Percentiles rank a stretch among this genome's conserved stretches.
Conservation (phyloP, 768 basidiomycete species). For the Hypsizygus marmoreus region DNA sequence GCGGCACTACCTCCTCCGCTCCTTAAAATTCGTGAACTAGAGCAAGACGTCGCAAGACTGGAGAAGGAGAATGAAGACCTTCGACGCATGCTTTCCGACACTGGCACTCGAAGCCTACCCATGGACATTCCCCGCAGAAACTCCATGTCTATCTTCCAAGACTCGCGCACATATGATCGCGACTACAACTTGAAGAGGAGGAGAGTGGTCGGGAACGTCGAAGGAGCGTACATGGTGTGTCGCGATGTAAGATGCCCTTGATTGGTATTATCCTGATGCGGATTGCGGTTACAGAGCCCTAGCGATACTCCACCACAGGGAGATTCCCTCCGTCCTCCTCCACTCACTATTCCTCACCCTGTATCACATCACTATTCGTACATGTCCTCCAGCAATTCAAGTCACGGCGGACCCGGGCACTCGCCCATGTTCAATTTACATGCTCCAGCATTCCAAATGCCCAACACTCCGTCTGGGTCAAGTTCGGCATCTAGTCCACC, state of each 20-base stretch:
- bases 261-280: background rate
- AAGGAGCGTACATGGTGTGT: conserved; percentile 57
- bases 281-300: conserved; percentile 36
- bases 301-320: conserved; percentile 47
- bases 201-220: conserved; percentile 50
- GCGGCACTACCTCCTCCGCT: conserved; percentile 71
- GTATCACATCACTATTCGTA: conserved; percentile 53
- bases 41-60: conserved; percentile 75
- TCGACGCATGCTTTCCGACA: conserved; percentile 62
- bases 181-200: conserved; percentile 66
- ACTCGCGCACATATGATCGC: conserved; percentile 52
- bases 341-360: conserved; percentile 64
- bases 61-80: conserved; percentile 75
- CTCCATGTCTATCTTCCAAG: conserved; percentile 48
- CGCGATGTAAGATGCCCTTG: background rate
- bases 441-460: conserved; percentile 62
- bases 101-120: conserved; percentile 34
- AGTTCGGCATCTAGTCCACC: conserved; percentile 76
- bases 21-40: conserved; percentile 77
- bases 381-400: conserved; percentile 38
- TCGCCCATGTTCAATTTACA: conserved; percentile 55
- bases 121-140: conserved; percentile 50
- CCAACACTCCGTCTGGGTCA: conserved; percentile 71
- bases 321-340: conserved; percentile 50
- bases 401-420: conserved; percentile 40